phyloP scores from a whole-genome alignment of 805 yeast genomes.

The Barnettozyma salicaria region DNA sequence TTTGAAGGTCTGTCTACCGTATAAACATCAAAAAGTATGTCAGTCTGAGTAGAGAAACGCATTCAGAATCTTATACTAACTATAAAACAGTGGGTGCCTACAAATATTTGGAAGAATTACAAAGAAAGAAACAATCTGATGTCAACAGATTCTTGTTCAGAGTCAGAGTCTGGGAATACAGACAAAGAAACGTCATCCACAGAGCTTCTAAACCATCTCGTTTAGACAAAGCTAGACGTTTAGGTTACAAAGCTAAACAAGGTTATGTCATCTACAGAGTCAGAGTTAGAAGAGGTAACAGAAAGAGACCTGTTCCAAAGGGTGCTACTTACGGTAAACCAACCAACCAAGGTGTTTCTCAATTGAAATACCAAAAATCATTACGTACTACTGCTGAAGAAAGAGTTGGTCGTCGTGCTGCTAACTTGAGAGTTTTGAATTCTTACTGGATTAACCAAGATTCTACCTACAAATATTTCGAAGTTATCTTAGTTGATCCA shows the following conservation, averaged over 20 bases:
- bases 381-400: constrained; percentile 98
- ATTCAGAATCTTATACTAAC: constrained; percentile 15
- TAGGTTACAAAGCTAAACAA: constrained; percentile 99
- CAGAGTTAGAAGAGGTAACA: constrained; percentile 99
- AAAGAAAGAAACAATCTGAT: constrained; percentile 99
- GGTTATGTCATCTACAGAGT: constrained; percentile 98
- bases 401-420: constrained; percentile 98
- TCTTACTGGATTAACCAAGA: constrained; percentile 99
- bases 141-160: constrained; percentile 97
- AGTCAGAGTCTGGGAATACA: constrained; percentile 99
- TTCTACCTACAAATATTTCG: constrained; percentile 98
- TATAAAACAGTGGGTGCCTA: constrained; percentile 86
- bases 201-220: constrained; percentile 98
- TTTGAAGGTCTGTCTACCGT: constrained; percentile 7
- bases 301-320: constrained; percentile 99
- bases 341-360: constrained; percentile 99
- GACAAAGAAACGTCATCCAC: constrained; percentile 98
- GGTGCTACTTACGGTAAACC: constrained; percentile 99
- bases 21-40: constrained; percentile 10
- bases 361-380: constrained; percentile 98
- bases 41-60: no score
- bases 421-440: constrained; percentile 99
- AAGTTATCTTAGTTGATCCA: constrained; percentile 97
- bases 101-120: constrained; percentile 98
- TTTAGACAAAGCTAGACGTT: constrained; percentile 99